A percentile compares a stretch with the other conserved stretches of the same genome.
Evolutionary conservation across 164 flowering plant genomes (phyloP).

Genomic region (Stephania yunnanensis): DNA sequence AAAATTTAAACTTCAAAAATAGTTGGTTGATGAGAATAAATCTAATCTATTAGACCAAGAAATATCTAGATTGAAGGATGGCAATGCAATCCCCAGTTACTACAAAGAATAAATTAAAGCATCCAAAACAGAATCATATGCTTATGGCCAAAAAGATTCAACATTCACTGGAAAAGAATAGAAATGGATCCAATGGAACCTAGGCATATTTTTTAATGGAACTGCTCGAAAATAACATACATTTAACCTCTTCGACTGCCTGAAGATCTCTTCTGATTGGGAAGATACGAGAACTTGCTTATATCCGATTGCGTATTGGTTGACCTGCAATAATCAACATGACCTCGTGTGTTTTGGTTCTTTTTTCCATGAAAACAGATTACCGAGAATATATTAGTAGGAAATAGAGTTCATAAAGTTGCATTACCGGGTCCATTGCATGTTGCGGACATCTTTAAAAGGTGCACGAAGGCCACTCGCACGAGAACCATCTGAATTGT

Average conservation of each 20-base stretch:
- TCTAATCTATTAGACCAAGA: no score
- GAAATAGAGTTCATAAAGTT: neutral
- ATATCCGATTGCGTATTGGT: constrained; percentile 23
- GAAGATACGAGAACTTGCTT: constrained; percentile 42
- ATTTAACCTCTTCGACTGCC: constrained; percentile 14
- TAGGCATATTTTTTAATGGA: neutral
- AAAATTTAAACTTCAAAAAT: neutral
- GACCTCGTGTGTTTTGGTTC: neutral
- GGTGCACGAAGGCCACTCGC: constrained; percentile 99
- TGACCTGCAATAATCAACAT: constrained; percentile 29
- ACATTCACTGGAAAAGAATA: neutral
- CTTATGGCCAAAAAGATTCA: neutral
- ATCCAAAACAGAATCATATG: neutral
- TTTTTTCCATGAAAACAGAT: neutral
- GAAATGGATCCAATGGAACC: neutral
- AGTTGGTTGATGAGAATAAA: no score
- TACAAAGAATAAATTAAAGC: neutral
- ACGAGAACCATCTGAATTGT: constrained; percentile 71
- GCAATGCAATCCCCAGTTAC: neutral
- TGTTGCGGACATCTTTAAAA: constrained; percentile 64
- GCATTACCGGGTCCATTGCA: constrained; percentile 38
- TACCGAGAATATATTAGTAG: neutral
- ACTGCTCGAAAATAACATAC: neutral
- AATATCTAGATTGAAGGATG: neutral
- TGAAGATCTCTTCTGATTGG: constrained; percentile 27